Base-by-base conservation (phyloP, 73 alveolate genomes). In the Paramecium sexaurelia region DNA sequence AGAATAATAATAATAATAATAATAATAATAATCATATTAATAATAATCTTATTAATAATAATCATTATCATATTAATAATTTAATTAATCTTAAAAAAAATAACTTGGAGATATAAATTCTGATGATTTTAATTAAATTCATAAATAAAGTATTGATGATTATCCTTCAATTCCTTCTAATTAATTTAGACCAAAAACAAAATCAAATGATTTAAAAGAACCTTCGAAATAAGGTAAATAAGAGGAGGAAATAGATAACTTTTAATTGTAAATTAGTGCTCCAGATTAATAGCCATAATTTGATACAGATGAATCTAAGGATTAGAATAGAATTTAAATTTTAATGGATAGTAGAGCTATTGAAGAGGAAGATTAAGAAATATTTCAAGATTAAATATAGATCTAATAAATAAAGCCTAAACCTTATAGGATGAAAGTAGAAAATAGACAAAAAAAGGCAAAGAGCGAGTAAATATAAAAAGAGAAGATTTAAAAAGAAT, bases 391-490 rank as follows among this genome's bases (percentile, higher is more conserved):
- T 36, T 33, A 29, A 71, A 37, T 71, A 3, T 6, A 33, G 35
- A 27, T 71, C 24, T n/a, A 71, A 35, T 19, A 78, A 78, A 43
- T 39, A 35, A 78, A 78, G 22, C 87, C 87, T 5, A 73, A 73
- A 11, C 90, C 90, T 10, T 78, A 78, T 13, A 24, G 19, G 17
- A 37, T 45, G 55, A 78, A 78, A 41, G 40, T 78, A 11, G 32
- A 71, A 33, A 36, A 40, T 17, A n/a, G 33, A 19, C 10, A 43
- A 7, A 29, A 20, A 27, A 45, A 43, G n/a, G 55, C 55, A 9
- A 40, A 40, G 55, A 22, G 47, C 3, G 75, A 78, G 26, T 20
- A 61, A 29, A 61, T 61, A 29, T 26, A 27, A 5, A 32, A 32
- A 29, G 83, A 61, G 83, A 29, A 61, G 43, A 22, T 13, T 0